Percentiles rank a stretch among this genome's conserved stretches.
Conservation (phyloP, 1,284 basidiomycete species). For the Cutaneotrichosporon dermatis region DNA sequence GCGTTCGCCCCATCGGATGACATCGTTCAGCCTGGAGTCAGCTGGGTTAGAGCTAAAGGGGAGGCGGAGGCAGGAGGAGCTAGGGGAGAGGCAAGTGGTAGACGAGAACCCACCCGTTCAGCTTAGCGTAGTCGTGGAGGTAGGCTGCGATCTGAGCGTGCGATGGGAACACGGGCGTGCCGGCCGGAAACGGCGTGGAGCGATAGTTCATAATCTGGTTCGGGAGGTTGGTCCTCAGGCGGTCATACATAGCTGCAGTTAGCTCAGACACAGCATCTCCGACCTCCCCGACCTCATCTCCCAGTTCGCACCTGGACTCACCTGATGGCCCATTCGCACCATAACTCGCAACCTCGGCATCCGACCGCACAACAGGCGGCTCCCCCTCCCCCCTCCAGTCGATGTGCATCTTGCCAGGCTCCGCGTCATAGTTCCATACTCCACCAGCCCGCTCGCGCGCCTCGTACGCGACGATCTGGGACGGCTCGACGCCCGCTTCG, state of each 20-base stretch:
- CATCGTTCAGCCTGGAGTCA: conserved; percentile 4
- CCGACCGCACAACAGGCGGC: conserved; percentile 6
- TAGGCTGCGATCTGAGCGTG: conserved; percentile 19
- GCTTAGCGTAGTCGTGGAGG: conserved; percentile 15
- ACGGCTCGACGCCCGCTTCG: conserved; percentile 26
- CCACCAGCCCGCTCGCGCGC: conserved; percentile 20
- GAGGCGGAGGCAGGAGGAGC: too few species aligned
- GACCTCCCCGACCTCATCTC: too few species aligned
- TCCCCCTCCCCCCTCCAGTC: conserved; percentile 13
- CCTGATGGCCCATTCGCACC: conserved; percentile 18
- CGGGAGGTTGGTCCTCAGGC: conserved; percentile 41
- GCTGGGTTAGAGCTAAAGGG: neutral
- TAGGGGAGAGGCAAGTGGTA: too few species aligned
- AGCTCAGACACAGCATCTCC: neutral
- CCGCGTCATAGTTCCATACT: conserved; percentile 25
- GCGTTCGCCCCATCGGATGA: conserved; percentile 30
- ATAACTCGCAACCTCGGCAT: conserved; percentile 10
- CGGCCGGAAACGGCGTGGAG: conserved; percentile 18
- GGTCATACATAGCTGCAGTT: conserved; percentile 21
- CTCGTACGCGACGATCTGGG: conserved; percentile 32
- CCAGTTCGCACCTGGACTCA: neutral
- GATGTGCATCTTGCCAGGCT: conserved; percentile 15
- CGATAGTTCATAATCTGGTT: conserved; percentile 24
- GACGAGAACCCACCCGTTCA: conserved; percentile 10
- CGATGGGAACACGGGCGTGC: conserved; percentile 18